A percentile compares a stretch with the other conserved stretches of the same genome.
Conservation (phyloP, 495 filamentous ascomycete genomes). For the Penicillium tannophilum region DNA sequence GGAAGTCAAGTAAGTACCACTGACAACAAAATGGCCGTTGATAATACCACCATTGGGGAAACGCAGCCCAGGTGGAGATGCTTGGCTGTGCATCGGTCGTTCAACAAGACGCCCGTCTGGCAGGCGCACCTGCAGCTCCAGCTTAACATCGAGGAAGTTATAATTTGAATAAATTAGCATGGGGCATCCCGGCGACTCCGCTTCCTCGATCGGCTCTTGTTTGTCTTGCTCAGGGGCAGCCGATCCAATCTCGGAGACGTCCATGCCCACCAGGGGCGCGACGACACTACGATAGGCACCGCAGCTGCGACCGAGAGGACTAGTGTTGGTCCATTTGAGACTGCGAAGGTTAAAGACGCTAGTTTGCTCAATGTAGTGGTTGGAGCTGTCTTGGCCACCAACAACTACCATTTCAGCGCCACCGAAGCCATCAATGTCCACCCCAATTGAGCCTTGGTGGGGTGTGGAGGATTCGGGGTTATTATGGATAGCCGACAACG, state of each 20-base stretch:
- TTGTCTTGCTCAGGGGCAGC: constrained; percentile 39
- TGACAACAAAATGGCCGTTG: constrained; percentile 93
- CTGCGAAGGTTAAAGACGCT: constrained; percentile 98
- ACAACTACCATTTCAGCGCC: constrained; percentile 98
- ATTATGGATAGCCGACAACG: constrained; percentile 82
- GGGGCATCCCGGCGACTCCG: constrained; percentile 63
- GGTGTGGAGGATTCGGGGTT: constrained; percentile 78
- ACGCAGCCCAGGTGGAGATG: constrained; percentile 85
- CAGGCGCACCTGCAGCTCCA: constrained; percentile 86
- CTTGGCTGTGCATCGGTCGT: constrained; percentile 82
- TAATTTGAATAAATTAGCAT: constrained; percentile 99
- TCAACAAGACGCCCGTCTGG: constrained; percentile 85
- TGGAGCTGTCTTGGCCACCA: constrained; percentile 94
- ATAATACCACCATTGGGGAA: constrained; percentile 96
- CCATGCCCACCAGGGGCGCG: constrained; percentile 72
- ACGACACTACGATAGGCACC: constrained; percentile 96
- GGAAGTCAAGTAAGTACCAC: constrained; percentile 93
- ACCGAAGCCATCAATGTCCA: constrained; percentile 84
- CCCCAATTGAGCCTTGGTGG: constrained; percentile 82
- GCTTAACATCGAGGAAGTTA: constrained; percentile 95
- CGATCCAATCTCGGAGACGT: constrained; percentile 71
- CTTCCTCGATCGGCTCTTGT: constrained; percentile 39
- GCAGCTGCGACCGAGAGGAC: constrained; percentile 81
- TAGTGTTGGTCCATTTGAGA: constrained; percentile 90
- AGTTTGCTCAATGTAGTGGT: constrained; percentile 98